Conservation (phyloP, 2,329 filamentous ascomycete genomes). For the Penicillium sp. region DNA sequence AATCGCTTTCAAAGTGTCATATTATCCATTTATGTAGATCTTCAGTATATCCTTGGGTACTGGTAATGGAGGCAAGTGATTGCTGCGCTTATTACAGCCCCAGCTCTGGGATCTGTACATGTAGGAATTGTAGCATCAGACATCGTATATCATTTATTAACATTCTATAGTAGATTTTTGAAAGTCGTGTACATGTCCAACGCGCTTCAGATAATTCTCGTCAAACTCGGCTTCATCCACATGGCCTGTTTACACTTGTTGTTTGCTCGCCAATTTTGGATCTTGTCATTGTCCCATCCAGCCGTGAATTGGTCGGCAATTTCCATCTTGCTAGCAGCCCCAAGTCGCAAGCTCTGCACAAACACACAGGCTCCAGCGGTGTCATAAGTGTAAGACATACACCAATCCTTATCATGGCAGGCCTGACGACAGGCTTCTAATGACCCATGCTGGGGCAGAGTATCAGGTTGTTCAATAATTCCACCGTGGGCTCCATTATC, state of each 20-base stretch:
- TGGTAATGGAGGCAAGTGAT: background rate
- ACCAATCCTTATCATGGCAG: constrained; percentile 23
- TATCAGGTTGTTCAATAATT: constrained; percentile 24
- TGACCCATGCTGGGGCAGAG: constrained; percentile 25
- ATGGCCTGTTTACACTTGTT: constrained; percentile 19
- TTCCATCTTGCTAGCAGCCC: constrained; percentile 13
- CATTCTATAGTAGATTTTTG: background rate
- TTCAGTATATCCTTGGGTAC: background rate
- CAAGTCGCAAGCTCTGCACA: constrained; percentile 22
- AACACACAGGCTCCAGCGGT: constrained; percentile 22
- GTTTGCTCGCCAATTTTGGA: constrained; percentile 17
- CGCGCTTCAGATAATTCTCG: constrained; percentile 21
- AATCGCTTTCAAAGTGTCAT: constrained; percentile 6
- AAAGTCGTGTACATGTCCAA: background rate
- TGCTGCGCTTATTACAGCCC: no score
- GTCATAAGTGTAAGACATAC: constrained; percentile 27
- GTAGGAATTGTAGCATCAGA: background rate
- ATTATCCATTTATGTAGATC: background rate
- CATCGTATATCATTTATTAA: background rate
- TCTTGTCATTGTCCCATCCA: constrained; percentile 29
- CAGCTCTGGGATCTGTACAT: background rate
- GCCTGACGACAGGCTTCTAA: constrained; percentile 26
- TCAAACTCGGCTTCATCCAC: constrained; percentile 28
- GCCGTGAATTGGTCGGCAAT: constrained; percentile 15
- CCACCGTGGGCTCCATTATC: constrained; percentile 36